These are phyloP conservation scores for Eimeria acervulina DNA, from an alignment of 169 alveolate genomes.

Conservation along the genomic window DNA sequence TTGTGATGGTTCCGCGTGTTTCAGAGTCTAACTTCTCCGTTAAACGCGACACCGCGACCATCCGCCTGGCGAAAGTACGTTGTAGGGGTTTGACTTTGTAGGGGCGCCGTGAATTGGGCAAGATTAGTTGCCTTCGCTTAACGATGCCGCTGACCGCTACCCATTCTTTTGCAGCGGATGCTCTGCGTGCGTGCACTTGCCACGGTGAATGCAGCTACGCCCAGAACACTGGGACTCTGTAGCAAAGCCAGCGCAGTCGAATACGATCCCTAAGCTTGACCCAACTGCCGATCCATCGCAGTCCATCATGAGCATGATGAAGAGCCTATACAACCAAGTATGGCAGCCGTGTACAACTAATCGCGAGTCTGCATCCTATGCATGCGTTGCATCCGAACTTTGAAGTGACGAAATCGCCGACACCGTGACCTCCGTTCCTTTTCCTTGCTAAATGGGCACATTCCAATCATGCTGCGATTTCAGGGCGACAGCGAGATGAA, in stretches of 20 bases:
- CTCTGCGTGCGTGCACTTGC: neutral
- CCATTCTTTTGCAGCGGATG: neutral
- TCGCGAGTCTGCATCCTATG: neutral
- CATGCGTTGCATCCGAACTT: neutral
- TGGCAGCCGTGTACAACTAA: neutral
- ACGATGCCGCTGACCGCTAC: neutral
- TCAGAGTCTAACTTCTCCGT: conserved; percentile 62
- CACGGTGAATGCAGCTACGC: conserved; percentile 43
- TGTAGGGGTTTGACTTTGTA: neutral
- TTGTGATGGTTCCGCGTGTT: neutral
- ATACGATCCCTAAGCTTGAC: conserved; percentile 52
- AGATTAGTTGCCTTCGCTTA: neutral
- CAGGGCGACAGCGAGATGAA: conserved; percentile 79
- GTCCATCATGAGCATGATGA: conserved; percentile 77
- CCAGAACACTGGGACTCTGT: conserved; percentile 70
- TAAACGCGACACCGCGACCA: conserved; percentile 65
- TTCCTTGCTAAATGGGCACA: neutral
- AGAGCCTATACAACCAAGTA: conserved; percentile 59
- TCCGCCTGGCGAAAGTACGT: conserved; percentile 67
- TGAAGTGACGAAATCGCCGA: neutral
- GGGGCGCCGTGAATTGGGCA: neutral
- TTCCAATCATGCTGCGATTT: neutral
- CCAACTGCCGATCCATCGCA: conserved; percentile 61
- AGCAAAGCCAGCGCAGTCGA: conserved; percentile 15
- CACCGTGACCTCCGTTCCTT: neutral